phyloP scores from a whole-genome alignment of 495 filamentous ascomycete species.

The Bacidia gigantensis region DNA sequence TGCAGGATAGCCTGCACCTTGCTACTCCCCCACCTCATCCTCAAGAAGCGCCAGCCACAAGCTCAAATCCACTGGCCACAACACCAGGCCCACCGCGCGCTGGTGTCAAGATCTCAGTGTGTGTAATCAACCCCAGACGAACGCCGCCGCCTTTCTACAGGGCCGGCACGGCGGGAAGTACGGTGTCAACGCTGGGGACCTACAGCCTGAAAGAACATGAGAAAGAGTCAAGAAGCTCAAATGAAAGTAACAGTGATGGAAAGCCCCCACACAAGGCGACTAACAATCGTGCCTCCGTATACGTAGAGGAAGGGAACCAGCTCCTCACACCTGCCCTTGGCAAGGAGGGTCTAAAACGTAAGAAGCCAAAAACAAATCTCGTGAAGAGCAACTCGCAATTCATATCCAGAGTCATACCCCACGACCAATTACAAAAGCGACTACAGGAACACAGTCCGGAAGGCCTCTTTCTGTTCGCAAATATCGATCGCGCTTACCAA shows the following conservation, averaged over 20 bases:
- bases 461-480: conserved; percentile 81
- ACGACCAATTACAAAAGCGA: conserved; percentile 66
- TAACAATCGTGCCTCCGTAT: conserved; percentile 38
- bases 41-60: conserved; percentile 71
- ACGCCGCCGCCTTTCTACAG: conserved; percentile 43
- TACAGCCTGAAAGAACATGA: conserved; percentile 37
- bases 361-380: conserved; percentile 95
- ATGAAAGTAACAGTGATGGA: conserved; percentile 35
- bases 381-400: conserved; percentile 96
- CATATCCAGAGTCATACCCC: conserved; percentile 84
- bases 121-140: conserved; percentile 49
- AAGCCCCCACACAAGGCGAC: conserved; percentile 18
- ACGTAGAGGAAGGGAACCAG: conserved; percentile 70
- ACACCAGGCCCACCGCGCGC: conserved; percentile 63
- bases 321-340: conserved; percentile 41
- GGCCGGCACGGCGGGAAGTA: conserved; percentile 30
- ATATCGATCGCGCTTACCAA: conserved; percentile 86
- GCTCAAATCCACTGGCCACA: conserved; percentile 81
- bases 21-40: conserved; percentile 93
- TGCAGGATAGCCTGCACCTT: conserved; percentile 80
- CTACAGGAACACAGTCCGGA: conserved; percentile 63
- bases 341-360: conserved; percentile 64
- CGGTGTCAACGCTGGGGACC: conserved; percentile 27
- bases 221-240: conserved; percentile 47
- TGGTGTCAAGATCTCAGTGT: conserved; percentile 74